Evolutionary conservation across 768 basidiomycete genomes (phyloP), one percentile per base, ranked within the genome.

Genomic region (Russula sp.): DNA sequence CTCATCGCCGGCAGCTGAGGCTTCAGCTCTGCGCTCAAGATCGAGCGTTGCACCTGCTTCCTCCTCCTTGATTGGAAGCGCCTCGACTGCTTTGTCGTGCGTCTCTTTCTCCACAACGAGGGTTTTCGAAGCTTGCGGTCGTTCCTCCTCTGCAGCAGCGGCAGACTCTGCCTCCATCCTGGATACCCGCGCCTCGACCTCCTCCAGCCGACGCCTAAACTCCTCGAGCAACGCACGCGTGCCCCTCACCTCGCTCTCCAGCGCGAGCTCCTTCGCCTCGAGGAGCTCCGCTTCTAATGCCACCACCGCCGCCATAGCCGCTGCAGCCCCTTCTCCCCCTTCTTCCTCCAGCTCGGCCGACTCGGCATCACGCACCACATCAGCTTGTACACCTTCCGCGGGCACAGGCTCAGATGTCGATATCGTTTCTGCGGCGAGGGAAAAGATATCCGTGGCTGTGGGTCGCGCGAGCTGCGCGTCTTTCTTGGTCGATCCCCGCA

Each of bases 401-500:
- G 43, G 25, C 16, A 22, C 46, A 54, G n/a, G 42, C 34, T 32
- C 45, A 14, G 43, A n/a, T 11, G 25, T 25, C 4, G 56, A n/a
- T 25, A 16, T 29, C 7, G 16, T 34, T 20, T 39, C 42, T 0
- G 11, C 10, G 2, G 39, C 41, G 25, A 36, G 35, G 2, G 72
- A 39, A 56, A 74, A 74, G 36, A 75, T 70, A 14, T 73, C 72
- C 14, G 71, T 70, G 56, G 73, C 70, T 48, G 71, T 61, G 25
- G 69, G 64, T 38, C 71, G 63, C 56, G 29, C 43, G 46, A 29
- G 50, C 14, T 22, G 50, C 11, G 7, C 7, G 7, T 72, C 72
- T n/a, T 66, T 58, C 50, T 65, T 65, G 20, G 10, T 58, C 14
- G 41, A 8, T 3, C 41, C 38, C 22, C 48, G 57, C 13, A 55